phyloP scores from a whole-genome alignment of 495 filamentous ascomycete species.

The Paragyromitra xinjiangensis region DNA sequence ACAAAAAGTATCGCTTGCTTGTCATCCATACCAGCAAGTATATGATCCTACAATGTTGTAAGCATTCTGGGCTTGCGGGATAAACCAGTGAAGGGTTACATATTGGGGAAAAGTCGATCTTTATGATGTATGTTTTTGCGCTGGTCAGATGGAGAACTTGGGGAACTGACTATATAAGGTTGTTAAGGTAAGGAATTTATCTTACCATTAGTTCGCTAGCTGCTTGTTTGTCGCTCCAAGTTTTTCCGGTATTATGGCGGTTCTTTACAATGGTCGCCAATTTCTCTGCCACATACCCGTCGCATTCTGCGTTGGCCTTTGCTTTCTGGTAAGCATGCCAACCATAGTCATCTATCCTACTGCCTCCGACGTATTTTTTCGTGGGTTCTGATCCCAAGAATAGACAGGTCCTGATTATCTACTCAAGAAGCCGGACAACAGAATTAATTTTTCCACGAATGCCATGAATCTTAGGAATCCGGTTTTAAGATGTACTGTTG shows the following conservation, averaged over 20 bases:
- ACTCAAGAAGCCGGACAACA: not conserved
- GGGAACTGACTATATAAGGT: not conserved
- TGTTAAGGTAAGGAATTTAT: not conserved
- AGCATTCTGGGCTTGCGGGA: not conserved
- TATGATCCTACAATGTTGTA: not conserved
- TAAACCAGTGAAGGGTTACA: not conserved
- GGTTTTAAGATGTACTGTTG: slow-evolving; percentile 6
- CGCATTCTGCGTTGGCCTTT: not conserved
- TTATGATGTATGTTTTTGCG: not conserved
- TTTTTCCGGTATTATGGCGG: not conserved
- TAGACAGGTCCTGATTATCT: not conserved
- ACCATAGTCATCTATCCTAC: slow-evolving; percentile 9
- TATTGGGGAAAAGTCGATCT: not conserved
- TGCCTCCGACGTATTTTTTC: not conserved
- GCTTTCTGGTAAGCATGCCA: slow-evolving; percentile 22
- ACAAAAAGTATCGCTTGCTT: no score
- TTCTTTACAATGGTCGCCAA: slow-evolving; percentile 4
- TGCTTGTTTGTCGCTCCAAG: slow-evolving; percentile 1
- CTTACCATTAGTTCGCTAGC: slow-evolving; percentile 18
- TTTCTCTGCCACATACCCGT: slow-evolving; percentile 11
- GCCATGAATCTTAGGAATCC: slow-evolving; percentile 1
- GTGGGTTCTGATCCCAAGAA: not conserved
- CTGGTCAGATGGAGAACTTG: not conserved
- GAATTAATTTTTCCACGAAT: not conserved
- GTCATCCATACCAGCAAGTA: no score